phyloP scores from a whole-genome alignment of 129 eudicot genomes.

The Arctium minus region DNA sequence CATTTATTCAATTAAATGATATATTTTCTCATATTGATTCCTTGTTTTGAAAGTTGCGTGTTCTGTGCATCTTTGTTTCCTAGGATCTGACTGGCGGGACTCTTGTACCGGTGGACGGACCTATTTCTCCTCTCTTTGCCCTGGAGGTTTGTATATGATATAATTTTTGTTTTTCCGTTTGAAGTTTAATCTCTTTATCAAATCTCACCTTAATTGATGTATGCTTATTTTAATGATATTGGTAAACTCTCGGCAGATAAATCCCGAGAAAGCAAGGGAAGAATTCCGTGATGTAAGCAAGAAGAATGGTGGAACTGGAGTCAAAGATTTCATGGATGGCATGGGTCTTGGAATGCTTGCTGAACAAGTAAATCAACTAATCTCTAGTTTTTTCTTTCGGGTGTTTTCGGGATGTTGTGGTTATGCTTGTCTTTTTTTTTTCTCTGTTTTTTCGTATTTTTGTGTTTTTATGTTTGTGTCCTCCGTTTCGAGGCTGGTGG shows the following conservation, averaged over 20 bases:
- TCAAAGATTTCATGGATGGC: conserved; percentile 92
- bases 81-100: conserved; percentile 96
- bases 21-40: background rate
- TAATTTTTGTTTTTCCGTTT: background rate
- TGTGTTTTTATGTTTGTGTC: background rate
- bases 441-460: background rate
- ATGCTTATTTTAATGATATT: background rate
- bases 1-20: background rate
- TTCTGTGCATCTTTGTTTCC: conserved; percentile 3
- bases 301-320: conserved; percentile 72
- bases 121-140: conserved; percentile 80
- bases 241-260: conserved; percentile 52
- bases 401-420: background rate
- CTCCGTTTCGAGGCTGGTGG: no score
- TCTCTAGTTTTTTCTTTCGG: background rate
- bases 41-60: conserved; percentile 1
- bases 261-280: conserved; percentile 89
- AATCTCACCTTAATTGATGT: conserved; percentile 7
- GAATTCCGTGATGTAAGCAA: conserved; percentile 74
- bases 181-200: background rate
- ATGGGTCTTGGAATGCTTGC: conserved; percentile 87
- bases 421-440: no score
- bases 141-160: conserved; percentile 59
- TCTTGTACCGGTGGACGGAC: conserved; percentile 89
- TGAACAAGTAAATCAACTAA: conserved; percentile 55